phyloP scores from a whole-genome alignment of 2,329 filamentous ascomycete species.

The Hypocrella siamensis region DNA sequence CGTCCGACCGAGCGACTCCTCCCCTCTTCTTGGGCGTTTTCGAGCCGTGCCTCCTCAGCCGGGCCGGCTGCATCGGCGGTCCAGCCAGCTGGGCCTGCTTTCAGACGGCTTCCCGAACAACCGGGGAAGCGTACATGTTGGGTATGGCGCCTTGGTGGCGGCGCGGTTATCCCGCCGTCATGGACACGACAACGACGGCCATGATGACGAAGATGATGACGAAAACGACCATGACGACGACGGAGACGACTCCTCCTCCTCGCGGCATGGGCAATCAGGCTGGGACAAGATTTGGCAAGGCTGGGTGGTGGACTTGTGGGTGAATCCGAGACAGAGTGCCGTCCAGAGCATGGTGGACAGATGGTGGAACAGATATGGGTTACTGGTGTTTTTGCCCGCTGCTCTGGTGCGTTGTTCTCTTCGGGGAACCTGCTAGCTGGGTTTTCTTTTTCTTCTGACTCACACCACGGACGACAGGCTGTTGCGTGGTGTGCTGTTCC shows the following conservation, averaged over 20 bases:
- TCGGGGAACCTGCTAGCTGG: too few species aligned
- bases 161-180: conserved; percentile 23
- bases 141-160: conserved; percentile 37
- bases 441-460: neutral
- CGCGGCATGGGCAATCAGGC: neutral
- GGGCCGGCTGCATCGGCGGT: conserved; percentile 12
- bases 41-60: conserved; percentile 40
- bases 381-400: conserved; percentile 46
- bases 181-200: conserved; percentile 2
- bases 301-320: conserved; percentile 36
- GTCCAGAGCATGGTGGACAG: conserved; percentile 42
- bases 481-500: conserved; percentile 50
- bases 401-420: conserved; percentile 29
- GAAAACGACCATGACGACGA: conserved; percentile 11
- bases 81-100: conserved; percentile 23
- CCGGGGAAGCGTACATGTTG: conserved; percentile 38
- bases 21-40: conserved; percentile 48
- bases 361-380: conserved; percentile 48
- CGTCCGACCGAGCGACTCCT: conserved; percentile 34
- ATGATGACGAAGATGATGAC: conserved; percentile 14
- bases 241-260: conserved; percentile 13
- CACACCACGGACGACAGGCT: conserved; percentile 21
- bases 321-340: conserved; percentile 41
- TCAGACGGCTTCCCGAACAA: conserved; percentile 16
- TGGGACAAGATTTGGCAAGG: conserved; percentile 20